These are phyloP conservation scores for Capsicum rhomboideum DNA, from an alignment of 257 asterid species.

Conservation along the genomic window DNA sequence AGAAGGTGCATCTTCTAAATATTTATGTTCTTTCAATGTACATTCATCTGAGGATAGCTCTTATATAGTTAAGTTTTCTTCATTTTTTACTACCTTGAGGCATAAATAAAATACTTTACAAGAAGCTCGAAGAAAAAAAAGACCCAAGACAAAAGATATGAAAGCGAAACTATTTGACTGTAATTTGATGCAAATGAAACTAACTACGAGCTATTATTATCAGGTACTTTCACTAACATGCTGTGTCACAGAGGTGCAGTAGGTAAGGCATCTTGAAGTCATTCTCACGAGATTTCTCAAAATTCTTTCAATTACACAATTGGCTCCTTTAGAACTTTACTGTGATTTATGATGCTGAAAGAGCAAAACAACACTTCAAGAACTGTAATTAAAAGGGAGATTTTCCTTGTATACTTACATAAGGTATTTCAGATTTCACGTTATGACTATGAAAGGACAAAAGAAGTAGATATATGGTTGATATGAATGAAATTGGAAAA, in stretches of 20 bases:
- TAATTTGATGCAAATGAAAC: not conserved
- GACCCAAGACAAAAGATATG: not conserved
- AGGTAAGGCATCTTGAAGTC: not conserved
- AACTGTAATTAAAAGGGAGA: not conserved
- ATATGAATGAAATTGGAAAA: not conserved
- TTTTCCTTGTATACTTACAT: not conserved
- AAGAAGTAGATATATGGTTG: not conserved
- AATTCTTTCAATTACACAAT: not conserved
- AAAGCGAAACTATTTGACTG: not conserved
- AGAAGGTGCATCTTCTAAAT: not conserved
- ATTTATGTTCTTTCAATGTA: not conserved
- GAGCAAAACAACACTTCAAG: not conserved
- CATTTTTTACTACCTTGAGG: not conserved
- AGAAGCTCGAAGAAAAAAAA: not conserved
- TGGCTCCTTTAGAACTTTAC: not conserved
- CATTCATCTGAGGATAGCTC: not conserved
- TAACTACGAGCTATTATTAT: not conserved
- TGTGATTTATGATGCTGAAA: not conserved
- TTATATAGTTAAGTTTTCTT: not conserved
- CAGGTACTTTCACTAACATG: not conserved
- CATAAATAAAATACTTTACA: not conserved
- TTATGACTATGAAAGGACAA: not conserved
- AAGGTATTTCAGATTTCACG: not conserved
- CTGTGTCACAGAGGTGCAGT: not conserved
- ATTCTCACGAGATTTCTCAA: not conserved